phyloP scores from a whole-genome alignment of 495 filamentous ascomycete genomes.

The Xylaria flabelliformis region DNA sequence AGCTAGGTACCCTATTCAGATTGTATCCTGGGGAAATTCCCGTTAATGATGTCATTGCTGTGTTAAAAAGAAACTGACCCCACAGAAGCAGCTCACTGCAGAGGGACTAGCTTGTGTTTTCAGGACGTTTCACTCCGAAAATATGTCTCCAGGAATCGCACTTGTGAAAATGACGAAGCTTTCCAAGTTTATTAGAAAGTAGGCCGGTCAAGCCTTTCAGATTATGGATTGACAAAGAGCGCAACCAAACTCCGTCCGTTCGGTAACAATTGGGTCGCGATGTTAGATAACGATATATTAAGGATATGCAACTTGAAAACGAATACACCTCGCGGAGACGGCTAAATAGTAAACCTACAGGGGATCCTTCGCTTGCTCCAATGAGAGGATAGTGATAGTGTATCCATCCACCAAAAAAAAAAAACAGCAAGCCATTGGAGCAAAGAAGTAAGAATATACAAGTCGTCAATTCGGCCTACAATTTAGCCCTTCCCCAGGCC shows the following conservation, averaged over 20 bases:
- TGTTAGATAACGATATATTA: not conserved
- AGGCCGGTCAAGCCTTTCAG: not conserved
- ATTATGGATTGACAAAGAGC: not conserved
- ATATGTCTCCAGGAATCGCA: not conserved
- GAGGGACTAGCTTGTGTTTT: not conserved
- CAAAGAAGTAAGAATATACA: not conserved
- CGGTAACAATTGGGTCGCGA: not conserved
- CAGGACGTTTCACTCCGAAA: not conserved
- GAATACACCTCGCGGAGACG: not conserved
- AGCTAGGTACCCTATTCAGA: not conserved
- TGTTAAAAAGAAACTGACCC: not conserved
- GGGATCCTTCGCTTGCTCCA: not conserved
- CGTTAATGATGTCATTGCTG: slow-evolving; percentile 14
- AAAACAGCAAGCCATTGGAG: not conserved
- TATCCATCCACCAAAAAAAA: not conserved
- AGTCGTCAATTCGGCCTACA: slow-evolving; percentile 16
- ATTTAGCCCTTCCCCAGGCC: slow-evolving; percentile 27
- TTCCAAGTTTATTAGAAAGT: not conserved
- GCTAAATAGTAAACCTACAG: not conserved
- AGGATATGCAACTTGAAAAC: not conserved
- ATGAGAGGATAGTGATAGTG: not conserved
- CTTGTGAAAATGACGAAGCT: not conserved
- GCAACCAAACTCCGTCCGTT: not conserved
- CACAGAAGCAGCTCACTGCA: not conserved
- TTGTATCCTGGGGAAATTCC: not conserved